Evolutionary conservation across 805 yeast species (phyloP).

Genomic region (Cyberlindnera mycetangii): DNA sequence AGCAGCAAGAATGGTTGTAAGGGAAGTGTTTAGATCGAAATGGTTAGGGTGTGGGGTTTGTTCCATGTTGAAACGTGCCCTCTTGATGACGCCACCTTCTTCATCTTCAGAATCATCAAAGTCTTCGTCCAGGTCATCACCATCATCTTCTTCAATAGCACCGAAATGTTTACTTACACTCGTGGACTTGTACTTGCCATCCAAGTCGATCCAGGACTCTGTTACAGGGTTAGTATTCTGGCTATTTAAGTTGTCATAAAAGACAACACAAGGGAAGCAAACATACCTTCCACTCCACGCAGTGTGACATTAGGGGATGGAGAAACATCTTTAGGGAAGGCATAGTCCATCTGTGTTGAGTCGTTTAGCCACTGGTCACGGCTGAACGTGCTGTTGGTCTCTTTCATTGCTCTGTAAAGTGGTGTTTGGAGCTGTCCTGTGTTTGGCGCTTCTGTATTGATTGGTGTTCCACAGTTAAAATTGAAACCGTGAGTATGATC

Average conservation of each 20-base stretch:
- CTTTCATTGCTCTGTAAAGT: slow-evolving; percentile 3
- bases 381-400: slow-evolving; percentile 2
- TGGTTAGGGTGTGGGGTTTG: too few species aligned
- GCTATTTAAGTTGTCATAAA: neutral
- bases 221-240: neutral
- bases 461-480: neutral
- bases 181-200: slow-evolving; percentile 1
- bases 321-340: neutral
- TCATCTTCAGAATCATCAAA: slow-evolving; percentile 3
- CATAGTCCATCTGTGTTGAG: neutral
- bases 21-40: slow-evolving; percentile 16
- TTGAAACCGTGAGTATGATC: neutral
- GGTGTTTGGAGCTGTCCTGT: neutral
- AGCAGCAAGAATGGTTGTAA: slow-evolving; percentile 15
- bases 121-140: too few species aligned
- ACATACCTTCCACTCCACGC: slow-evolving; percentile 11
- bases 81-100: neutral
- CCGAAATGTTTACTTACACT: neutral
- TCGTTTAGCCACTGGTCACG: slow-evolving; percentile 6
- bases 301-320: neutral
- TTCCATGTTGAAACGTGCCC: slow-evolving; percentile 1
- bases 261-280: neutral
- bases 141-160: neutral
- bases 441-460: neutral
- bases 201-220: slow-evolving; percentile 18